Evolutionary conservation across 1,284 basidiomycete species (phyloP).

Genomic region (Pseudozyma flocculosa): DNA sequence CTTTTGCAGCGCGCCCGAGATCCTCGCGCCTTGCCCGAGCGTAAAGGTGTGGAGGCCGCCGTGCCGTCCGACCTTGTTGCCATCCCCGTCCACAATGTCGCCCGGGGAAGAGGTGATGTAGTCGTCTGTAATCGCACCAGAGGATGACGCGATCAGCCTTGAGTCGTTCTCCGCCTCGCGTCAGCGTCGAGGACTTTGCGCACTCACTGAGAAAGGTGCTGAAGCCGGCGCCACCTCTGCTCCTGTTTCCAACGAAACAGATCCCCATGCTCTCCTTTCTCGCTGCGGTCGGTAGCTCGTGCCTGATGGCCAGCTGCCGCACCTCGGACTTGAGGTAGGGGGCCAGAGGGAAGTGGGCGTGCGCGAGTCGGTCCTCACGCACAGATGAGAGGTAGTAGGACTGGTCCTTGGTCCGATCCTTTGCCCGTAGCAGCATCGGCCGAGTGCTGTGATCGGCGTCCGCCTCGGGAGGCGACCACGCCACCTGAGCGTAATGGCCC

Average conservation of each 20-base stretch:
- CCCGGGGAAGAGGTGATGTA: slow-evolving; percentile 74
- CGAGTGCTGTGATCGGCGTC: not conserved
- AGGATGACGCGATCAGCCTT: no score
- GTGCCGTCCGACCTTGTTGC: slow-evolving; percentile 68
- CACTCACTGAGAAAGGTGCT: slow-evolving; percentile 11
- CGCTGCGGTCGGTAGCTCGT: slow-evolving; percentile 73
- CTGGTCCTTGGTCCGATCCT: slow-evolving; percentile 73
- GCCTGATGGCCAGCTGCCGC: slow-evolving; percentile 71
- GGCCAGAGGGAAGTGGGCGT: slow-evolving; percentile 68
- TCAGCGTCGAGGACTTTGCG: no score
- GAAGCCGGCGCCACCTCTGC: slow-evolving; percentile 61
- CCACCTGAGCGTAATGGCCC: slow-evolving; percentile 79
- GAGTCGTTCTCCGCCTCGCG: no score
- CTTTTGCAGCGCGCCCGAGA: slow-evolving; percentile 67
- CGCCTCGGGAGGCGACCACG: slow-evolving; percentile 57
- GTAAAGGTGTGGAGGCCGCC: slow-evolving; percentile 83
- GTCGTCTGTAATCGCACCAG: slow-evolving; percentile 67
- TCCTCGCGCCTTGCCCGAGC: slow-evolving; percentile 74
- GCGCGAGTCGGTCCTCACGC: slow-evolving; percentile 39
- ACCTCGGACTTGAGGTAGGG: slow-evolving; percentile 63
- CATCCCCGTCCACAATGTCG: slow-evolving; percentile 68
- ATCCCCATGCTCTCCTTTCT: slow-evolving; percentile 90
- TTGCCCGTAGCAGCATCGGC: slow-evolving; percentile 34
- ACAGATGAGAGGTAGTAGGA: slow-evolving; percentile 79
- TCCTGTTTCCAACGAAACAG: slow-evolving; percentile 84